Evolutionary conservation across 2,329 filamentous ascomycete genomes (phyloP).

Genomic region (Aspergillus latus): DNA sequence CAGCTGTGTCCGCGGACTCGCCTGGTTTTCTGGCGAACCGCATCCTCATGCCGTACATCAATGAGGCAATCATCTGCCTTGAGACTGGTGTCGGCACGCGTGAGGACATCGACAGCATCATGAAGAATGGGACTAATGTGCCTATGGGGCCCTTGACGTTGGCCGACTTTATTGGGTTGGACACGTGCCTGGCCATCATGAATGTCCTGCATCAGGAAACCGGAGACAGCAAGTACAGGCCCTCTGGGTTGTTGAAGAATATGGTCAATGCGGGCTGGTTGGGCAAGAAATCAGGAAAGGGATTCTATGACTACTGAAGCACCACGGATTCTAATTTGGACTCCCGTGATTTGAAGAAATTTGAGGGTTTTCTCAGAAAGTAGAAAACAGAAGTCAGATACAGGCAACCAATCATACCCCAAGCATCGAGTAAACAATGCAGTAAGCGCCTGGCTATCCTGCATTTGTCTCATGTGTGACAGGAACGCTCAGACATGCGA

Average conservation of each 20-base stretch:
- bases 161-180: constrained; percentile 95
- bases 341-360: neutral
- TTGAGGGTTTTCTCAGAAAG: too few relatives aligned
- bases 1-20: constrained; percentile 82
- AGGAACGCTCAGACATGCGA: too few relatives aligned
- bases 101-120: constrained; percentile 94
- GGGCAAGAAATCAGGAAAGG: constrained; percentile 95
- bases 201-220: constrained; percentile 88
- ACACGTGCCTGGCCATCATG: constrained; percentile 97
- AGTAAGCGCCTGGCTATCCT: too few relatives aligned
- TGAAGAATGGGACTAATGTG: constrained; percentile 99
- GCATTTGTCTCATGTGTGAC: too few relatives aligned
- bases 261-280: constrained; percentile 99
- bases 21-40: constrained; percentile 95
- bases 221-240: constrained; percentile 92
- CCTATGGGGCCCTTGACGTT: constrained; percentile 94
- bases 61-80: constrained; percentile 93
- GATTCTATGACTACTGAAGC: constrained; percentile 81
- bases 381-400: too few relatives aligned
- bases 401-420: too few relatives aligned
- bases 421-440: too few relatives aligned
- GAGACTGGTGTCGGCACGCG: constrained; percentile 87
- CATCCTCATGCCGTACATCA: constrained; percentile 99
- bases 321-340: neutral
- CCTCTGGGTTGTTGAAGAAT: constrained; percentile 80